Evolutionary conservation across 106 monocot genomes (phyloP), one percentile per base, ranked within the genome.

Genomic region (Acorus gramineus): DNA sequence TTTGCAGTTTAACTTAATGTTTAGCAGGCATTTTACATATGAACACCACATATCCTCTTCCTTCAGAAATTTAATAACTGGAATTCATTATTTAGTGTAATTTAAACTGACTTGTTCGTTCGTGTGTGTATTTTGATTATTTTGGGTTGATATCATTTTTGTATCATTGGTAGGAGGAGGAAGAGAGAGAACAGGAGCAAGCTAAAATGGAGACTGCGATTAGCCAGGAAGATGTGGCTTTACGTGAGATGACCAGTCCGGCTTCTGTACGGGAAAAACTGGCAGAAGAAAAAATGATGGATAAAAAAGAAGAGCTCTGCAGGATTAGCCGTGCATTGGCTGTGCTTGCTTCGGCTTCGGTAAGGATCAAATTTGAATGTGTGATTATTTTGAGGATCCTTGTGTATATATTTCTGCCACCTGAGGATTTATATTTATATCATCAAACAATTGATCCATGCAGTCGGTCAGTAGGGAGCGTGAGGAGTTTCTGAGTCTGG

Each of bases 381-480:
- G 28, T 28, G 28, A 28, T 28, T 28, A 28, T 28, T 28, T 28
- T 28, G 1, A 1, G 28, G 28, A 28, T 28, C 28, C 28, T 28
- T 28, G 28, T 28, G 1, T 28, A 28, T 28, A 28, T 28, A 28
- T 28, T 28, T 28, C 28, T 28, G 28, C 28, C 28, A 28, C 28
- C 28, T 28, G 28, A 28, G 28, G 28, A 28, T 28, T 28, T 28
- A 28, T 28, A 28, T 28, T 28, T 28, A 28, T 1, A 28, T 28
- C 28, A 28, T 28, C 28, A 28, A 28, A 28, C 28, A 14, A 13
- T 42, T 46, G 42, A 69, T 6, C 4, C 44, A 66, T 82, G 67
- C 84, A 92, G 92, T 92, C 92, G 56, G 92, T 92, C 4, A 88
- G 87, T 67, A 85, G 73, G 70, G 92, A 92, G 66, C 78, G 92